Evolutionary conservation across 2,329 filamentous ascomycete species (phyloP), one percentile per base, ranked within the genome.

Genomic region (Herpotrichia juniperi): DNA sequence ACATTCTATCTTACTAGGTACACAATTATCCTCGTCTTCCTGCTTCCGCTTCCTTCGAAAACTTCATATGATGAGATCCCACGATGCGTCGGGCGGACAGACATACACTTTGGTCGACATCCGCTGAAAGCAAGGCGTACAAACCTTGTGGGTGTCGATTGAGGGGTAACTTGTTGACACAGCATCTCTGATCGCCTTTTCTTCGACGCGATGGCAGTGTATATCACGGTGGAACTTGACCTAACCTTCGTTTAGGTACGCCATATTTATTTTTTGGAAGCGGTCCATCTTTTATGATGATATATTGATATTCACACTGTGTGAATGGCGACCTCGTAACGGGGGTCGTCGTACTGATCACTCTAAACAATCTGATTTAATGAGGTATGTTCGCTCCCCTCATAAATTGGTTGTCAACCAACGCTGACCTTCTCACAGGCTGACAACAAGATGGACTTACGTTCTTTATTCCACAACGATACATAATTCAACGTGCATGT

Each of bases 1-100:
- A 72, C 63, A 53, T 43, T 51, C 44, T 51, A 34, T 52, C 51
- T 56, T 43, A 57, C 50, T 60, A 73, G 71, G 66, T 71, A 74
- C 63, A 71, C 55, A 40, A 61, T 54, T 55, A 59, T 46, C 48
- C 43, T 52, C 56, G 52, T 46, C 56, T 47, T 46, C 48, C 56
- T 48, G 61, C 52, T 54, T 57, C 59, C 46, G 35, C 40, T 34
- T 45, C 51, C 39, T 19, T 44, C 19, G 19, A 51, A 54, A 54
- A 50, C 66, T 56, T 60, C 56, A 72, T 67, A 82, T 85, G 84
- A 87, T 71, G 70, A 81, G 81, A 87, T 79, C 76, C 72, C 69
- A 82, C 83, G 83, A 86, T 86, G 83, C 84, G 83, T 83, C 84
- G 83, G 84, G 84, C 84, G 84, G 84, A 85, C 84, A 86, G 80